A percentile compares a stretch with the other conserved stretches of the same genome.
phyloP scores from a whole-genome alignment of 345 rosid species.

The Orychophragmus violaceus region DNA sequence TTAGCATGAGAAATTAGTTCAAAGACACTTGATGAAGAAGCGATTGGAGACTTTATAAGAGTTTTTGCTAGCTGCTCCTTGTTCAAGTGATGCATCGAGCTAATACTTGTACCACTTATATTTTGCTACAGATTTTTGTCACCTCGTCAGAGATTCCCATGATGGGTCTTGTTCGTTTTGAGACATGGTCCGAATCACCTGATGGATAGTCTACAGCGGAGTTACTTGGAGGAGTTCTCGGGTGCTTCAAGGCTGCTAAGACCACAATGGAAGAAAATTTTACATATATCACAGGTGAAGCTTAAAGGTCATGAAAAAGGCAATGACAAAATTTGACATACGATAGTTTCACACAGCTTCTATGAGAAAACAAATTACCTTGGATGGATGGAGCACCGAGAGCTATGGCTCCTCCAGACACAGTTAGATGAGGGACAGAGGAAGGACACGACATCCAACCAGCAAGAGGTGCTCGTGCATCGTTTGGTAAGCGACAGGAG shows the following conservation, averaged over 20 bases:
- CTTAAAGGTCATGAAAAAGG: background rate
- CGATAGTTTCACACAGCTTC: background rate
- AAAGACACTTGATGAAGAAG: too few relatives aligned
- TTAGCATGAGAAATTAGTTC: too few relatives aligned
- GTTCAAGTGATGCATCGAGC: too few relatives aligned
- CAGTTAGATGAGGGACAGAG: slow-evolving; percentile 71
- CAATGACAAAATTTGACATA: background rate
- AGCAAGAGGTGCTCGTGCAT: slow-evolving; percentile 96
- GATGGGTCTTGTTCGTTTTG: slow-evolving; percentile 86
- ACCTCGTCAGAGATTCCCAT: slow-evolving; percentile 95
- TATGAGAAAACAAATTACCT: slow-evolving; percentile 32
- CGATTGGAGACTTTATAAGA: too few relatives aligned
- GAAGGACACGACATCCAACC: slow-evolving; percentile 97
- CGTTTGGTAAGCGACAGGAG: slow-evolving; percentile 92
- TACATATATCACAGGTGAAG: slow-evolving; percentile 1
- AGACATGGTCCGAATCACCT: slow-evolving; percentile 81
- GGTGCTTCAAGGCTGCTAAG: slow-evolving; percentile 84
- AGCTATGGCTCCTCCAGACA: slow-evolving; percentile 81
- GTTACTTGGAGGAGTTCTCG: slow-evolving; percentile 86
- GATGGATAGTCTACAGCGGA: slow-evolving; percentile 76
- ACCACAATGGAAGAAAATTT: slow-evolving; percentile 16
- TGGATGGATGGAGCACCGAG: slow-evolving; percentile 82
- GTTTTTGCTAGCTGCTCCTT: too few relatives aligned
- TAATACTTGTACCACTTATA: too few relatives aligned
- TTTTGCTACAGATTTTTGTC: background rate